These are phyloP conservation scores for Alternaria burnsii DNA, from an alignment of 2,329 filamentous ascomycete species.

Conservation along the genomic window DNA sequence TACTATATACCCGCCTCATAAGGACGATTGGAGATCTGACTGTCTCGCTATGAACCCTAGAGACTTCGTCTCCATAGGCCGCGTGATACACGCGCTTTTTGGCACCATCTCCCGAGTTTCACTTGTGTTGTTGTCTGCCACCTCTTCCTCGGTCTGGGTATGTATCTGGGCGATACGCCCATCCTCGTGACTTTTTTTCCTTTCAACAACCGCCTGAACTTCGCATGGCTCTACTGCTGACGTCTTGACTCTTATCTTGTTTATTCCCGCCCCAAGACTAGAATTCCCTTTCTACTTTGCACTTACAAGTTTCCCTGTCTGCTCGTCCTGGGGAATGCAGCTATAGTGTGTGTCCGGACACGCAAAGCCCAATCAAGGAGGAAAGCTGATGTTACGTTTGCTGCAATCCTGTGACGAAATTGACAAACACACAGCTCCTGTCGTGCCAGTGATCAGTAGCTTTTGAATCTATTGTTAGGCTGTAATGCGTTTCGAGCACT, in stretches of 20 bases:
- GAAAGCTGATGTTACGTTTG: constrained; percentile 49
- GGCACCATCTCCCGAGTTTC: neutral
- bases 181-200: neutral
- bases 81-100: neutral
- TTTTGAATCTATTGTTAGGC: constrained; percentile 49
- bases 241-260: neutral
- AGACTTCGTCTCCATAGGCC: neutral
- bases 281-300: constrained; percentile 55
- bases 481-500: constrained; percentile 56
- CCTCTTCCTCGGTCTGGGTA: neutral
- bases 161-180: neutral
- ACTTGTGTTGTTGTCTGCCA: neutral
- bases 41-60: neutral
- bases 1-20: neutral
- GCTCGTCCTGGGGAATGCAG: constrained; percentile 51
- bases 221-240: constrained; percentile 4
- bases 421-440: constrained; percentile 27
- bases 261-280: constrained; percentile 14
- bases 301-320: constrained; percentile 43
- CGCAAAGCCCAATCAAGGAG: constrained; percentile 54
- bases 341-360: constrained; percentile 61
- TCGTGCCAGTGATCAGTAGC: constrained; percentile 49
- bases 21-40: neutral
- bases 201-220: constrained; percentile 4
- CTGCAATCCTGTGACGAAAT: constrained; percentile 55